Evolutionary conservation across 805 yeast genomes (phyloP), one percentile per base, ranked within the genome.

Genomic region (Pichia exigua): DNA sequence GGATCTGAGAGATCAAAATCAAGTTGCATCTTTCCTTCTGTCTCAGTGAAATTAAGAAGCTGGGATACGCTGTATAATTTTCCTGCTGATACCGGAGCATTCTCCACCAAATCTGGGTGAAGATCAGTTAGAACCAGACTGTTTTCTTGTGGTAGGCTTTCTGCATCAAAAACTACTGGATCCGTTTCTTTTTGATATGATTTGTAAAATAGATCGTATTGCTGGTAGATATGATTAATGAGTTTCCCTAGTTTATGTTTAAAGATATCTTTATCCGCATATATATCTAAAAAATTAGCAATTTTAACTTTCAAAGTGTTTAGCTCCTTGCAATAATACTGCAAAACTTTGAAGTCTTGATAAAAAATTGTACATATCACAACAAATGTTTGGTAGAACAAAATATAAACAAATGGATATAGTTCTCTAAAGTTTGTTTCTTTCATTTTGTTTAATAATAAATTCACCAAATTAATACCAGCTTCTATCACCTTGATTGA

Each of bases 361-460:
- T 35, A n/a, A 35, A 35, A 35, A 35, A 35, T n/a, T 4, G 39
- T 35, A n/a, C 39, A 35, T 35, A 35, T 35, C 9, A 35, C 39
- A 49, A 78, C 74, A 47, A 77, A 65, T 2, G 81, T 78, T 58
- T 77, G 82, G 59, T 76, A 76, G 12, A 76, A 63, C 48, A 75
- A 77, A 2, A 77, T 69, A 56, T 74, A 75, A 48, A 75, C 69
- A 52, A 75, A 75, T 18, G 81, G 82, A 54, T 70, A 74, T 42
- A 66, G 40, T 57, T 63, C 56, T 68, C 65, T 67, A 69, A 76
- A 63, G 22, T 54, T 52, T 12, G 64, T 58, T 12, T 52, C 55
- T 3, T 54, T 51, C 61, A 65, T 61, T 64, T 70, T 47, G 64
- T 62, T 61, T 21, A 64, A 54, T 50, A 41, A 22, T 21, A 21